phyloP scores from a whole-genome alignment of 2,329 filamentous ascomycete species.

The Diaporthe caulivora region DNA sequence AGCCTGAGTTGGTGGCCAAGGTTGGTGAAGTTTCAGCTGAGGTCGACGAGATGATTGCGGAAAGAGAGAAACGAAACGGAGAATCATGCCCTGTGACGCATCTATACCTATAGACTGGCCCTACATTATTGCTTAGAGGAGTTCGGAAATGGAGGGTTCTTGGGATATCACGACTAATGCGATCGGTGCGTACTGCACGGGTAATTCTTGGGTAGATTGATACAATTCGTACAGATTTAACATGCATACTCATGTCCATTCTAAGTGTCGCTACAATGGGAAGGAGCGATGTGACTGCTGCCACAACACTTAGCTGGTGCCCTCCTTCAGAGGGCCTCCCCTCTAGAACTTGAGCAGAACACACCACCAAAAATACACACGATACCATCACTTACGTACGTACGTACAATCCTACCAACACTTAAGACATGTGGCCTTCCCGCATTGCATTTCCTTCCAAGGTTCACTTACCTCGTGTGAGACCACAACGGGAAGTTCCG shows the following conservation, averaged over 20 bases:
- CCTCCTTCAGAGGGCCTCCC: no score
- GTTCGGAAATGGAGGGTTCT: background rate
- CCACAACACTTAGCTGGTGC: no score
- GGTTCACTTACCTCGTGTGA: no score
- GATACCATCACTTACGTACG: no score
- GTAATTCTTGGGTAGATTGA: background rate
- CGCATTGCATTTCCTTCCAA: no score
- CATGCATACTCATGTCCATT: background rate
- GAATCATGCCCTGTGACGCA: conserved; percentile 15
- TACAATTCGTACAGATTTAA: background rate
- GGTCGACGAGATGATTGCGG: conserved; percentile 25
- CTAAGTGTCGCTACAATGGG: no score
- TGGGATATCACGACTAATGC: background rate
- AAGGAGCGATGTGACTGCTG: no score
- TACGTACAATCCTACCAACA: no score
- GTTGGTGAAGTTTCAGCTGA: background rate
- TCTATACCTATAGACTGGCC: conserved; percentile 11
- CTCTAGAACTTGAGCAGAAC: no score
- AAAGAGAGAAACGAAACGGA: conserved; percentile 26
- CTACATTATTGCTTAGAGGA: background rate
- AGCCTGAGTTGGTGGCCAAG: conserved; percentile 11
- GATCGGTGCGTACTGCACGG: no score
- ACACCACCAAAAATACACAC: no score
- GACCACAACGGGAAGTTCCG: background rate
- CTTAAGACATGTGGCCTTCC: no score